Evolutionary conservation across 2,329 filamentous ascomycete genomes (phyloP), one percentile per base, ranked within the genome.

Genomic region (Mycogone perniciosa): DNA sequence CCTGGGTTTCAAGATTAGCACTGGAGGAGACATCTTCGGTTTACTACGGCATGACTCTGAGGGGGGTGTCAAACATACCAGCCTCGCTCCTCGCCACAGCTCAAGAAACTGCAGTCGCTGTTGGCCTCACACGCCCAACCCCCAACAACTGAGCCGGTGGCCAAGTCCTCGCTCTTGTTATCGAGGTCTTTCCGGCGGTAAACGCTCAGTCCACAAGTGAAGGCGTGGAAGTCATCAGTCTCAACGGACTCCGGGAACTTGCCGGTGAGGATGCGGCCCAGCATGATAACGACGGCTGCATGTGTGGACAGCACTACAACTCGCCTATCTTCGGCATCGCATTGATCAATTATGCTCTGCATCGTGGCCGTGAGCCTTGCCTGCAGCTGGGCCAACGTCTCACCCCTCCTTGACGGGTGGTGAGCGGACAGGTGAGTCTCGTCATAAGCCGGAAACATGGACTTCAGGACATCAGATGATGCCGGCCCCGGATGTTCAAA

Each of bases 401-500:
- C 93, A 39, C 93, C 93, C 54, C 81, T 82, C 37, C 55, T 62
- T 6, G 77, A 76, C n/a, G 91, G 89, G 39, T 78, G 72, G 45
- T 89, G 79, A n/a, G 78, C 71, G 5, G 86, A 80, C 41, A 65
- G 70, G 64, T 91, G 86, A 30, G 63, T 63, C 10, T 69, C 66
- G 53, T 84, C 77, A 39, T 82, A 73, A 31, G 79, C 67, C 31
- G 84, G 82, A 65, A 96, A 95, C 56, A 89, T 77, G 20, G 67
- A 66, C 54, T 79, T 77, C 54, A 99, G 76, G 33, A 78, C 71
- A 30, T 75, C 60, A 10, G 84, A 71, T 4, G 79, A 69, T 3
- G 89, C 88, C 2, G 92, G 89, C 11, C 78, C 76, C 0, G 93
- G 93, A 62, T 97, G 93, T 49, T 87, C 78, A 68, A 96, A 96